Evolutionary conservation across 2,329 filamentous ascomycete species (phyloP), one percentile per base, ranked within the genome.

Genomic region (Simplicillium sp.): DNA sequence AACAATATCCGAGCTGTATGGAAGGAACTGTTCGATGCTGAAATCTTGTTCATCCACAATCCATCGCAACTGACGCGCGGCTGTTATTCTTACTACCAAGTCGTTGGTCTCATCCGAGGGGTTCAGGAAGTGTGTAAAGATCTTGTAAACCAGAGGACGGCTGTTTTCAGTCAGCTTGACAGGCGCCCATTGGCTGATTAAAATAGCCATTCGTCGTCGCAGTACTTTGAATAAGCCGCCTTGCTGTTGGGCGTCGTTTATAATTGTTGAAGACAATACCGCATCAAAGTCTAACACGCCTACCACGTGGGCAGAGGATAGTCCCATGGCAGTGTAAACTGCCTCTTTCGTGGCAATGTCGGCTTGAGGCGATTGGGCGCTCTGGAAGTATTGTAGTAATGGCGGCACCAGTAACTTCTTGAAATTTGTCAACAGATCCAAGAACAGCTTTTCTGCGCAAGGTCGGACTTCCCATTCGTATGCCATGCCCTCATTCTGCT

Each of bases 401-500:
- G 87, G 88, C 36, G 83, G 76, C 9, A 87, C 76, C 32, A 97
- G 74, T 20, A 94, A 70, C 36, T 82, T 70, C 62, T 92, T 95
- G 71, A 87, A 94, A 64, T 94, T 82, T 46, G 87, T 85, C 45
- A 95, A 77, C 14, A 98, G 75, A 53, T 96, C 89, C 50, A 96
- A 72, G 61, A 97, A 95, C 12, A 98, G 71, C 60, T 89, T 94
- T 61, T 98, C 92, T 0, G 92, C 83, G 56, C 90, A 97, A 3
- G 89, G 87, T 28, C 90, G 80, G 40, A 97, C 82, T 44, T 90
- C 86, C 67, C 89, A 96, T 54, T 97, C 88, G 74, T 85, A 97
- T 2, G 84, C 86, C 50, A 87, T 85, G 29, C 84, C 81, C 44
- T 86, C 78, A 45, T 82, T 84, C 53, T 94, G 87, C 65, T 96